A percentile compares a stretch with the other conserved stretches of the same genome.
Conservation (phyloP, 768 basidiomycete genomes). For the Tulasnella sp. region DNA sequence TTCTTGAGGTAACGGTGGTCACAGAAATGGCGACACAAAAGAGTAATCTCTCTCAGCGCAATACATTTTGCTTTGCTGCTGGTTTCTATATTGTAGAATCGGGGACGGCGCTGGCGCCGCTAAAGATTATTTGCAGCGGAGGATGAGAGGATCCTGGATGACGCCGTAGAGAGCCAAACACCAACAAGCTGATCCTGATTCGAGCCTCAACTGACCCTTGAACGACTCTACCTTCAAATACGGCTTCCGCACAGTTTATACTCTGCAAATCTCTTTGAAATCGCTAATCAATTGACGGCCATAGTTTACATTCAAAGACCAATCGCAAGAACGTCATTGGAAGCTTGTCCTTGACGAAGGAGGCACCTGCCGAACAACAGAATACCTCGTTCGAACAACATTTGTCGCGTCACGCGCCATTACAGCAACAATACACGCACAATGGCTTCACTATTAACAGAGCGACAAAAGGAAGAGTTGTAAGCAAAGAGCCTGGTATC, state of each 20-base stretch:
- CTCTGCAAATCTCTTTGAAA: background rate
- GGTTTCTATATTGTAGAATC: too few relatives aligned
- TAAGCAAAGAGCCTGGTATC: background rate
- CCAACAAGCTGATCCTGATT: constrained; percentile 1
- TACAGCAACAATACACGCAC: background rate
- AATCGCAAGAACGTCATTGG: background rate
- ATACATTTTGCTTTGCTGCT: too few relatives aligned
- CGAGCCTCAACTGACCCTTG: constrained; percentile 6
- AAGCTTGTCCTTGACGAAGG: background rate
- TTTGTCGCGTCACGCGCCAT: constrained; percentile 1
- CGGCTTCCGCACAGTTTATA: background rate
- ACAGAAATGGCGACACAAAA: too few relatives aligned
- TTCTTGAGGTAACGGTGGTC: too few relatives aligned
- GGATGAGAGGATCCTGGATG: background rate
- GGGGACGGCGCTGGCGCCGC: too few relatives aligned
- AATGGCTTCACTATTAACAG: constrained; percentile 16
- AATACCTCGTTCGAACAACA: background rate
- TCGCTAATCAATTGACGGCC: too few relatives aligned
- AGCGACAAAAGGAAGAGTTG: constrained; percentile 17
- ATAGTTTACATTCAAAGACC: background rate
- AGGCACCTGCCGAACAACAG: background rate
- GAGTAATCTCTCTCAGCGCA: too few relatives aligned
- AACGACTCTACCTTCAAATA: background rate
- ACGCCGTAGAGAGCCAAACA: background rate
- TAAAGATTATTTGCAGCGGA: background rate